Conservation (phyloP, 495 filamentous ascomycete genomes). For the Aspergillus nanangensis region DNA sequence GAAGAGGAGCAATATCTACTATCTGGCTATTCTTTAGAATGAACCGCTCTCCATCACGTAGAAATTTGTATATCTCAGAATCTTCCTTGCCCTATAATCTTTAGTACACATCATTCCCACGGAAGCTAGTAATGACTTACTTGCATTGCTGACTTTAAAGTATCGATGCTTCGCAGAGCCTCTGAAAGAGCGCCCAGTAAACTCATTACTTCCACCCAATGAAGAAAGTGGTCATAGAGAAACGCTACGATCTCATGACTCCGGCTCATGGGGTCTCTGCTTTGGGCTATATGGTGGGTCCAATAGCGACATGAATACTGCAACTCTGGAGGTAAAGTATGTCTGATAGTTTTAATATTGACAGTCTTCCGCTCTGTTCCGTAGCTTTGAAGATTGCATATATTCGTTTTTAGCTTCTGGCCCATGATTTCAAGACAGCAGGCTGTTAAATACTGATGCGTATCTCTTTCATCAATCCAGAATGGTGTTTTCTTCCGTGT, state of each 20-base stretch:
- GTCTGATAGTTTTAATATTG: slow-evolving; percentile 9
- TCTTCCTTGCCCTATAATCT: too few relatives aligned
- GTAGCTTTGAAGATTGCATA: slow-evolving; percentile 27
- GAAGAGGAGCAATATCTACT: not conserved
- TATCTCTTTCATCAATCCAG: slow-evolving; percentile 21
- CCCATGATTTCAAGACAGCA: slow-evolving; percentile 29
- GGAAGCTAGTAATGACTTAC: too few relatives aligned
- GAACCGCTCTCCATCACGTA: not conserved
- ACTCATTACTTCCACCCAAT: slow-evolving; percentile 41
- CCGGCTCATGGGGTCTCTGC: slow-evolving; percentile 15
- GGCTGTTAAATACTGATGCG: not conserved
- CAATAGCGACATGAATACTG: slow-evolving; percentile 44
- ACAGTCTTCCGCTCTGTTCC: slow-evolving; percentile 20
- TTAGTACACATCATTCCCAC: too few relatives aligned
- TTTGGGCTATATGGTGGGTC: slow-evolving; percentile 34
- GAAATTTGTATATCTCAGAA: not conserved
- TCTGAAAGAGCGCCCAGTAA: slow-evolving; percentile 32
- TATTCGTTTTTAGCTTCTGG: slow-evolving; percentile 26
- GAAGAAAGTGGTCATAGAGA: slow-evolving; percentile 39
- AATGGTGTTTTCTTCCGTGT: slow-evolving; percentile 14
- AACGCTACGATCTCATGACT: slow-evolving; percentile 27
- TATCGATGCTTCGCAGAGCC: slow-evolving; percentile 6
- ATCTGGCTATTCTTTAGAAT: not conserved
- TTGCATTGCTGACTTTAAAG: not conserved
- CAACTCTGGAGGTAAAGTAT: slow-evolving; percentile 24